Evolutionary conservation across 106 monocot genomes (phyloP).

Genomic region (Platanthera zijinensis): DNA sequence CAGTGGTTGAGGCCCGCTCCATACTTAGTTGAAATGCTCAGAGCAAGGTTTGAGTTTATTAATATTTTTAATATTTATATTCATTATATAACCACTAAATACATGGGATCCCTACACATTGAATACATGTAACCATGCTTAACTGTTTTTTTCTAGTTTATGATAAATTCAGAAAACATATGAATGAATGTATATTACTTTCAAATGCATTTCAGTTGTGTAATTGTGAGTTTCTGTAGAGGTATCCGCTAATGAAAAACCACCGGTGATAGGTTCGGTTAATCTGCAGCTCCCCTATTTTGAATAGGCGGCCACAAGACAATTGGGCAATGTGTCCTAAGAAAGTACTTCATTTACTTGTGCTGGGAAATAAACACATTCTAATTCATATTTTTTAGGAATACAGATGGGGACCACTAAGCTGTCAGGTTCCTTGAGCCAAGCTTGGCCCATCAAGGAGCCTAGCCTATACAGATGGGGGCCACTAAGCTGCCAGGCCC

Average conservation of each 20-base stretch:
- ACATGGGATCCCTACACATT: not conserved
- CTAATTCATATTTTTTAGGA: no score
- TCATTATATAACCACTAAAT: not conserved
- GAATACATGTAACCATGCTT: no score
- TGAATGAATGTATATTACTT: not conserved
- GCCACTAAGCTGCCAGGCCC: no score
- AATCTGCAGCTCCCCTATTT: not conserved
- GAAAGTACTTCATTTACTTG: no score
- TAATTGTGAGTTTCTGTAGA: not conserved
- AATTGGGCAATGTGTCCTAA: no score
- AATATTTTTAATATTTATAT: not conserved
- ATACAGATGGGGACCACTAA: no score
- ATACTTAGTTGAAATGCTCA: slow-evolving; percentile 52
- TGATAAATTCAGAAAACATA: not conserved
- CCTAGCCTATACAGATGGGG: no score
- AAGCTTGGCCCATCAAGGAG: no score
- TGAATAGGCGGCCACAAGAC: not conserved
- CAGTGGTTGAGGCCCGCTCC: slow-evolving; percentile 67
- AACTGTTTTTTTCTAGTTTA: no score
- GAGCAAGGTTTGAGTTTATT: not conserved
- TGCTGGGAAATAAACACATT: no score
- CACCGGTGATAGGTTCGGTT: not conserved
- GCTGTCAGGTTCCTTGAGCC: no score
- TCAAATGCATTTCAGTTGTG: not conserved
- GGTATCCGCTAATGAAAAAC: not conserved